A percentile compares a stretch with the other conserved stretches of the same genome.
phyloP scores from a whole-genome alignment of 306 rosid genomes.

The Begonia fuchsioides region DNA sequence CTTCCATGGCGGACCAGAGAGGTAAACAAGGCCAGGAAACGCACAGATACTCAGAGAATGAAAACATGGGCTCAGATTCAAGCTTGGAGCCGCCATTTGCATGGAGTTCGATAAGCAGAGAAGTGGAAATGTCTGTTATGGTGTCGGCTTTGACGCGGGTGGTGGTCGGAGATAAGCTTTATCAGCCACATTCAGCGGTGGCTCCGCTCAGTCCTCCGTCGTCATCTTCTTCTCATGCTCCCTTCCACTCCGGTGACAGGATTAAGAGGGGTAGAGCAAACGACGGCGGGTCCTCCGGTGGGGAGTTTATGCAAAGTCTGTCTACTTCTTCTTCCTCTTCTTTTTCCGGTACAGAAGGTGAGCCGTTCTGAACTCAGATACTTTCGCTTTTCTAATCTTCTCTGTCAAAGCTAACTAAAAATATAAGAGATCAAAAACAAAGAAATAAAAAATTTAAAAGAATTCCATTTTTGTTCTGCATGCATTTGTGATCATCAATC shows the following conservation, averaged over 20 bases:
- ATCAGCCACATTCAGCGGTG: not conserved
- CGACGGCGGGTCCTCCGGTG: slow-evolving; percentile 3
- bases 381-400: too few species aligned
- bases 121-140: slow-evolving; percentile 27
- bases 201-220: not conserved
- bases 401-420: too few species aligned
- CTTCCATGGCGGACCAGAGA: too few species aligned
- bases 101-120: slow-evolving; percentile 11
- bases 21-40: too few species aligned
- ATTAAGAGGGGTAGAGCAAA: not conserved
- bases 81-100: too few species aligned
- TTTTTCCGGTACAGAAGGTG: not conserved
- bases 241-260: not conserved
- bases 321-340: not conserved
- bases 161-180: slow-evolving; percentile 15
- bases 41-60: too few species aligned
- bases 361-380: not conserved
- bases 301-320: not conserved
- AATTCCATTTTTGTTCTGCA: too few species aligned
- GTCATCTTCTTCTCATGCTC: not conserved
- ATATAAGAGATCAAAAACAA: too few species aligned
- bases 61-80: too few species aligned
- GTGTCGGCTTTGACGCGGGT: slow-evolving; percentile 29
- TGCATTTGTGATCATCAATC: too few species aligned
- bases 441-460: too few species aligned